phyloP scores from a whole-genome alignment of 2,329 filamentous ascomycete genomes.

The Sarocladium kiliense region DNA sequence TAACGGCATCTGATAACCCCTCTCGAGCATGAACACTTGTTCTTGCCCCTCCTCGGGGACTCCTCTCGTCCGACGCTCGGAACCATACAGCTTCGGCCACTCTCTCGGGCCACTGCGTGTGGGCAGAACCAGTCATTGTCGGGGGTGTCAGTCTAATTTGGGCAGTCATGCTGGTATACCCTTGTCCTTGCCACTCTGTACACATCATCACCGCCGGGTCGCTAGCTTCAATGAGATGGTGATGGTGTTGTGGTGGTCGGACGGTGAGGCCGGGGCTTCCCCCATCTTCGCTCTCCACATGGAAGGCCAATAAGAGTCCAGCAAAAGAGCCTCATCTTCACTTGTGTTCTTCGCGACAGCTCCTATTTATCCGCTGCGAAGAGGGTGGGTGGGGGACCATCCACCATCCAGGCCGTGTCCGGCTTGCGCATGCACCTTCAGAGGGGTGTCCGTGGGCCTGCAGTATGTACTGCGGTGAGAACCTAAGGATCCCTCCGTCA shows the following conservation, averaged over 20 bases:
- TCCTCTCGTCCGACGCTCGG: neutral
- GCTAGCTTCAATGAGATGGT: neutral
- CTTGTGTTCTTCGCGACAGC: neutral
- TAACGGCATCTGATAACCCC: neutral
- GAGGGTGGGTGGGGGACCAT: too few relatives aligned
- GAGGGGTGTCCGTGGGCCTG: too few relatives aligned
- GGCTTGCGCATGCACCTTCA: too few relatives aligned
- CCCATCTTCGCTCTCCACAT: neutral
- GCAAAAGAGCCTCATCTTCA: neutral
- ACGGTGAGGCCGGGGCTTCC: neutral
- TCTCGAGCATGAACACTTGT: neutral
- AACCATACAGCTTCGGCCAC: conserved; percentile 1
- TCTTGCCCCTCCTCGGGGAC: neutral
- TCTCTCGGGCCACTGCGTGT: neutral
- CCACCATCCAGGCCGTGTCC: too few relatives aligned
- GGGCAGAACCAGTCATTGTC: neutral
- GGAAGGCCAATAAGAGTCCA: neutral
- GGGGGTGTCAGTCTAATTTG: neutral
- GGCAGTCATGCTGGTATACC: neutral
- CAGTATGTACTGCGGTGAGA: too few relatives aligned
- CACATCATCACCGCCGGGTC: neutral
- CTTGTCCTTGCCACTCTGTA: neutral
- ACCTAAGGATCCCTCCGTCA: too few relatives aligned
- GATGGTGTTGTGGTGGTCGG: neutral
- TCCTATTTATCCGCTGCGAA: too few relatives aligned